Percentiles rank a stretch among this genome's conserved stretches.
phyloP scores from a whole-genome alignment of 306 rosid genomes.

The Inga leiocalycina region DNA sequence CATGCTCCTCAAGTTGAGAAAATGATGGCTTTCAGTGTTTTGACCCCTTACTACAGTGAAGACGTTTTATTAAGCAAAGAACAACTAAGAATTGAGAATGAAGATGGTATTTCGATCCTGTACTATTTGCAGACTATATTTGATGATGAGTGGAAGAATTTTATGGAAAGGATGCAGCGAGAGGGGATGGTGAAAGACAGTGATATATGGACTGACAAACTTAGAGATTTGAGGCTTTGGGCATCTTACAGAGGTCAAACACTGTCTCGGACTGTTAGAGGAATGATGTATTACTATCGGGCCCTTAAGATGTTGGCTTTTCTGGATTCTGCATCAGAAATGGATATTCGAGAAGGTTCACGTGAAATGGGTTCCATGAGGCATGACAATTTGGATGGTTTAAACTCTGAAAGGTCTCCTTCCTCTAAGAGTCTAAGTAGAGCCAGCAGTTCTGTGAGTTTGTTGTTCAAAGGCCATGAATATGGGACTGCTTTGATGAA shows the following conservation, averaged over 20 bases:
- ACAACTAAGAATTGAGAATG: neutral
- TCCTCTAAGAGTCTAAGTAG: neutral
- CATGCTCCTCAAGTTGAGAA: constrained; percentile 59
- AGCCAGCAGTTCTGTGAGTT: neutral
- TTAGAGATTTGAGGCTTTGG: constrained; percentile 92
- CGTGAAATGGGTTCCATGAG: neutral
- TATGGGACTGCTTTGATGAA: constrained; percentile 1
- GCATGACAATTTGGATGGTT: neutral
- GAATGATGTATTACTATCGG: constrained; percentile 95
- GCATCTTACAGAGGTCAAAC: constrained; percentile 97
- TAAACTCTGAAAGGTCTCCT: neutral
- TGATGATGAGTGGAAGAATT: constrained; percentile 3
- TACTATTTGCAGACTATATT: constrained; percentile 6
- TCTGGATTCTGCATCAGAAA: constrained; percentile 93
- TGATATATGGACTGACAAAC: neutral
- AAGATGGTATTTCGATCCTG: neutral
- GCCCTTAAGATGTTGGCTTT: constrained; percentile 95
- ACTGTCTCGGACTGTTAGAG: constrained; percentile 88
- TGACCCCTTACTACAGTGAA: constrained; percentile 91
- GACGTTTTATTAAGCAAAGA: constrained; percentile 67
- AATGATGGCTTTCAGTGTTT: constrained; percentile 96
- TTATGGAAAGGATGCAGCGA: constrained; percentile 5
- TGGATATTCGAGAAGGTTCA: constrained; percentile 60
- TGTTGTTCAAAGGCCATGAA: neutral
- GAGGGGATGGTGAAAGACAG: neutral